Evolutionary conservation across 1,284 basidiomycete genomes (phyloP).

Genomic region (Apiotrichum porosum): DNA sequence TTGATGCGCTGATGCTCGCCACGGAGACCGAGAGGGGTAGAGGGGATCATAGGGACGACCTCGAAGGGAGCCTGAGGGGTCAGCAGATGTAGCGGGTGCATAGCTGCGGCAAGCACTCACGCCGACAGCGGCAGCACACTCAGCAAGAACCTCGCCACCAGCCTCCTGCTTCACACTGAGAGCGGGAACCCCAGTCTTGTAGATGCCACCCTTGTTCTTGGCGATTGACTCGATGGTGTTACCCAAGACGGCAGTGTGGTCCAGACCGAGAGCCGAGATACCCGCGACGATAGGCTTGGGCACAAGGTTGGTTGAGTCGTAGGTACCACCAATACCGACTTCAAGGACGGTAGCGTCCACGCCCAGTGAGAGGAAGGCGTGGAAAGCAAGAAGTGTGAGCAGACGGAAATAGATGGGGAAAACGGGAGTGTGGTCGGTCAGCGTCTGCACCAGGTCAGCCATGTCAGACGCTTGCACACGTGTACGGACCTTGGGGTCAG

Average conservation of each 20-base stretch:
- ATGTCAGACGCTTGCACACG: not conserved
- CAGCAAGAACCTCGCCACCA: slow-evolving; percentile 62
- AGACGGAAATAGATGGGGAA: slow-evolving; percentile 90
- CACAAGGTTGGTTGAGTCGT: slow-evolving; percentile 95
- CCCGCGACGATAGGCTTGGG: slow-evolving; percentile 85
- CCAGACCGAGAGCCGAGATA: slow-evolving; percentile 83
- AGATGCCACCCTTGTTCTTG: slow-evolving; percentile 94
- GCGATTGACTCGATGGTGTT: slow-evolving; percentile 88
- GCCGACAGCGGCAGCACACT: slow-evolving; percentile 63
- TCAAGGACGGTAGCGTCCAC: slow-evolving; percentile 89
- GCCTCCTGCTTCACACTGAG: slow-evolving; percentile 71
- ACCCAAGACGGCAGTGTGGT: slow-evolving; percentile 87
- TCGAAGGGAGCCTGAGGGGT: slow-evolving; percentile 45
- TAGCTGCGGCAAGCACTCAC: slow-evolving; percentile 44
- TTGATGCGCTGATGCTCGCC: slow-evolving; percentile 89
- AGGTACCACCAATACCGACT: slow-evolving; percentile 92
- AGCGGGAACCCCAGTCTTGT: slow-evolving; percentile 83
- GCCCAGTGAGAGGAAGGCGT: slow-evolving; percentile 68
- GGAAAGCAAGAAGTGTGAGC: slow-evolving; percentile 86
- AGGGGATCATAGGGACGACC: slow-evolving; percentile 34
- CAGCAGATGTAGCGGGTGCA: not conserved
- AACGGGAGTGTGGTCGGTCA: slow-evolving; percentile 56
- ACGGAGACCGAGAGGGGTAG: slow-evolving; percentile 62
- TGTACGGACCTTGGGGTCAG: slow-evolving; percentile 58
- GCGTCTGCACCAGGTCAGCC: too few relatives aligned